Conservation (phyloP, 2,329 filamentous ascomycete species). For the Sclerotinia minor region DNA sequence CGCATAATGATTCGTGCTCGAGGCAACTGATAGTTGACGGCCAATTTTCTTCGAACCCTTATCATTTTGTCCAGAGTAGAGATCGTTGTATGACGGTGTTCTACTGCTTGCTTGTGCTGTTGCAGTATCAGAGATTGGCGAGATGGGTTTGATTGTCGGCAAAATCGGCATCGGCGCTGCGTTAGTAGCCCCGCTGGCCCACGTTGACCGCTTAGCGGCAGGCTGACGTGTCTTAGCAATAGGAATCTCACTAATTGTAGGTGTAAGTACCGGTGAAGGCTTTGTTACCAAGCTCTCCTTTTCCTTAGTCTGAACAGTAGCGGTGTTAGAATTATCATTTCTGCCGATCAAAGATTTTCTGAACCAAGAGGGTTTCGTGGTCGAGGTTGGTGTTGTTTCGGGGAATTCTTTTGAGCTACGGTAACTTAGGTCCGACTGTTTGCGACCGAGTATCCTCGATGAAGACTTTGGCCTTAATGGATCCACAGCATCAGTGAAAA, state of each 20-base stretch:
- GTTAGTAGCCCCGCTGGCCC: conserved; percentile 80
- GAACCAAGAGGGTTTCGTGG: conserved; percentile 94
- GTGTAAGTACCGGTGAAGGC: conserved; percentile 48
- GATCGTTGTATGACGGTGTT: conserved; percentile 54
- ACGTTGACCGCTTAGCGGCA: conserved; percentile 82
- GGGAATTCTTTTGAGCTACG: conserved; percentile 65
- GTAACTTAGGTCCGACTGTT: conserved; percentile 79
- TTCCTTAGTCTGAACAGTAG: conserved; percentile 46
- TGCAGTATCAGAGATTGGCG: conserved; percentile 91
- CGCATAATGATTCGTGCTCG: conserved; percentile 88
- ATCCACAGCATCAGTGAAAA: conserved; percentile 89
- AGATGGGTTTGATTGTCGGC: conserved; percentile 90
- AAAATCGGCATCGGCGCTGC: conserved; percentile 93
- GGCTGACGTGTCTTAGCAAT: conserved; percentile 50
- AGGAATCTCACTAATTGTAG: conserved; percentile 45
- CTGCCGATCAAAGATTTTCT: conserved; percentile 88
- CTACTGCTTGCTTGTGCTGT: conserved; percentile 81
- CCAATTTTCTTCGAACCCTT: conserved; percentile 87
- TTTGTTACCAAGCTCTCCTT: conserved; percentile 52
- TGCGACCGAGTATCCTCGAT: conserved; percentile 80
- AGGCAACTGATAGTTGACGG: conserved; percentile 87
- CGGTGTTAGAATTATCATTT: conserved; percentile 66
- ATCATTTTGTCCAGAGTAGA: conserved; percentile 52
- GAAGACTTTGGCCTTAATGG: conserved; percentile 90
- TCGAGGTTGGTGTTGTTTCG: conserved; percentile 56